Conservation (phyloP, 176 grass and related monocot species). For the Triticum turgidum region DNA sequence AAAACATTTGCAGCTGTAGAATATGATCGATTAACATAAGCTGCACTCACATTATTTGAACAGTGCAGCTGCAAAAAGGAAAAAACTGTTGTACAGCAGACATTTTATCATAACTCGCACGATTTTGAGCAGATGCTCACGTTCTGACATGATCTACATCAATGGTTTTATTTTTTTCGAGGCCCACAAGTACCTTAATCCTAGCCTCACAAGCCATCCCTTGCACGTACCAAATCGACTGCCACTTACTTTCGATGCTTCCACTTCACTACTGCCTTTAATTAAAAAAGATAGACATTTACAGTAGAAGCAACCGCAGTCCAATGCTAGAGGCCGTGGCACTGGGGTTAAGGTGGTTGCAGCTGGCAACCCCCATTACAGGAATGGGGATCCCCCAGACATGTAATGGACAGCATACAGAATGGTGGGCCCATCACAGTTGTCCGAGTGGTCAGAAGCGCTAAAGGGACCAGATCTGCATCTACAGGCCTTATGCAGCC, state of each 20-base stretch:
- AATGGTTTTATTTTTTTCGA: background rate
- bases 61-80: background rate
- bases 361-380: constrained; percentile 40
- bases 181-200: background rate
- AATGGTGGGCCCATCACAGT: constrained; percentile 48
- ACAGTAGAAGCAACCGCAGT: background rate
- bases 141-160: background rate
- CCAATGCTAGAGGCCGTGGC: background rate
- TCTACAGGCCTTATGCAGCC: constrained; percentile 55
- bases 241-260: background rate
- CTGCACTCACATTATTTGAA: background rate
- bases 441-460: constrained; percentile 50
- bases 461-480: constrained; percentile 64
- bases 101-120: background rate
- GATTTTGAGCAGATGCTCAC: background rate
- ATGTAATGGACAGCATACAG: constrained; percentile 52
- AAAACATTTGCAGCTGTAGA: background rate
- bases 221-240: background rate
- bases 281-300: background rate
- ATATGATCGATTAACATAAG: background rate
- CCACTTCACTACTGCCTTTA: background rate
- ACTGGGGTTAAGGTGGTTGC: constrained; percentile 20
- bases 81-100: background rate
- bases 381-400: constrained; percentile 35
- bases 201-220: background rate